Conservation (phyloP, 2,329 filamentous ascomycete species). For the Hirsutella rhossiliensis region DNA sequence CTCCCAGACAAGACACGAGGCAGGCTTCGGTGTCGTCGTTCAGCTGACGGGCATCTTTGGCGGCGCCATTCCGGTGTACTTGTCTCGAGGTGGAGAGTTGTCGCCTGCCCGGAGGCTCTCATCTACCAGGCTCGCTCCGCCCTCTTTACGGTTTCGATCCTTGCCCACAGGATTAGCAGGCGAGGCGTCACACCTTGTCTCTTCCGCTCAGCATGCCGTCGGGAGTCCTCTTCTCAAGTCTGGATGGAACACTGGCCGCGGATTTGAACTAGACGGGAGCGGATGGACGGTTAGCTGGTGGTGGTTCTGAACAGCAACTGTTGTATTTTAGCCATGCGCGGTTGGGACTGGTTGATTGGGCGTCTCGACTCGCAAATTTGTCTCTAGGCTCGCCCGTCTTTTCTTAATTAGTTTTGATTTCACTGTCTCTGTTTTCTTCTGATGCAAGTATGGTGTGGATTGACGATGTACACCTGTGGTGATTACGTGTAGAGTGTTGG, state of each 20-base stretch:
- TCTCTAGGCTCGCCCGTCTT: constrained; percentile 20
- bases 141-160: too few relatives aligned
- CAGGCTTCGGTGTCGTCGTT: too few relatives aligned
- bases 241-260: constrained; percentile 18
- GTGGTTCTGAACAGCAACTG: constrained; percentile 18
- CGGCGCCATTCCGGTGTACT: too few relatives aligned
- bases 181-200: constrained; percentile 3
- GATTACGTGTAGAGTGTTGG: neutral
- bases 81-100: too few relatives aligned
- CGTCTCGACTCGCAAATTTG: constrained; percentile 17
- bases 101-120: too few relatives aligned
- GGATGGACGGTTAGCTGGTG: constrained; percentile 16
- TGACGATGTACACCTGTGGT: neutral
- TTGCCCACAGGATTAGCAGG: constrained; percentile 6
- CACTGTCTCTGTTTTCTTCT: constrained; percentile 14
- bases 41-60: too few relatives aligned
- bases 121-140: too few relatives aligned
- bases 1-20: neutral
- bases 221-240: constrained; percentile 16
- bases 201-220: constrained; percentile 11
- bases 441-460: constrained; percentile 3
- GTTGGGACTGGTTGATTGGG: constrained; percentile 18
- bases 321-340: constrained; percentile 27
- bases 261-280: constrained; percentile 21
- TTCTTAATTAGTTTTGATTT: constrained; percentile 26